Percentiles rank a stretch among this genome's conserved stretches.
Evolutionary conservation across 1,284 basidiomycete species (phyloP).

Genomic region (Pseudozyma flocculosa): DNA sequence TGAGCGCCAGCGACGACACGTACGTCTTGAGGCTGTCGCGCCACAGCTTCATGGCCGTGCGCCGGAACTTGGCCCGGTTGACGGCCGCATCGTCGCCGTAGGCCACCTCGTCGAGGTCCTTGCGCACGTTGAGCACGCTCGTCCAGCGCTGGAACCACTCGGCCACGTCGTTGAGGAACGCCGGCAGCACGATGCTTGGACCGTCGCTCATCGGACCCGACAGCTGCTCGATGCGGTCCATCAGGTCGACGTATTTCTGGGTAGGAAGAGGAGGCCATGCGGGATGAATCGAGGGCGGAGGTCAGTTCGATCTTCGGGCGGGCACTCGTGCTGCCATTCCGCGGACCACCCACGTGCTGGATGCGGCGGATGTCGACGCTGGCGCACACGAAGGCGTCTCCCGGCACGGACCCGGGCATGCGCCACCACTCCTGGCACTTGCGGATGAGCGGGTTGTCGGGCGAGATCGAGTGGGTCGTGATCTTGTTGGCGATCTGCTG

Average conservation of each 20-base stretch:
- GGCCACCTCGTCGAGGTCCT: conserved; percentile 20
- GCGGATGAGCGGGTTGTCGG: conserved; percentile 27
- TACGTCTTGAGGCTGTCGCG: conserved; percentile 38
- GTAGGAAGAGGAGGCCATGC: neutral
- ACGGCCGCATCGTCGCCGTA: conserved; percentile 14
- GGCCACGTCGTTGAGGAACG: conserved; percentile 26
- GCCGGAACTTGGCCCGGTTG: conserved; percentile 16
- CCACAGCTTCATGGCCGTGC: conserved; percentile 26
- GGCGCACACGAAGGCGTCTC: conserved; percentile 31
- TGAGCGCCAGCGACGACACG: conserved; percentile 32
- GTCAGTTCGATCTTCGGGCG: neutral
- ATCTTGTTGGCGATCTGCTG: conserved; percentile 41
- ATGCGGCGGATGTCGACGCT: conserved; percentile 30
- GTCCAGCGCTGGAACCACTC: conserved; percentile 36
- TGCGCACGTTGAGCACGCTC: conserved; percentile 18
- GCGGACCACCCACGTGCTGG: conserved; percentile 11
- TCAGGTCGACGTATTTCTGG: conserved; percentile 21
- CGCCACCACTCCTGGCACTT: conserved; percentile 36
- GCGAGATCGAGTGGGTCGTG: conserved; percentile 24
- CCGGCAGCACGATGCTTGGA: conserved; percentile 35
- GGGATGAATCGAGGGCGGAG: neutral
- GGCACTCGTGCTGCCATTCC: no score
- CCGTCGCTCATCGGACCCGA: conserved; percentile 27
- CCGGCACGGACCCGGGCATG: conserved; percentile 16
- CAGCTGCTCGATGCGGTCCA: conserved; percentile 30